phyloP scores from a whole-genome alignment of 2,329 filamentous ascomycete genomes.

The Aspergillus pseudotamarii region DNA sequence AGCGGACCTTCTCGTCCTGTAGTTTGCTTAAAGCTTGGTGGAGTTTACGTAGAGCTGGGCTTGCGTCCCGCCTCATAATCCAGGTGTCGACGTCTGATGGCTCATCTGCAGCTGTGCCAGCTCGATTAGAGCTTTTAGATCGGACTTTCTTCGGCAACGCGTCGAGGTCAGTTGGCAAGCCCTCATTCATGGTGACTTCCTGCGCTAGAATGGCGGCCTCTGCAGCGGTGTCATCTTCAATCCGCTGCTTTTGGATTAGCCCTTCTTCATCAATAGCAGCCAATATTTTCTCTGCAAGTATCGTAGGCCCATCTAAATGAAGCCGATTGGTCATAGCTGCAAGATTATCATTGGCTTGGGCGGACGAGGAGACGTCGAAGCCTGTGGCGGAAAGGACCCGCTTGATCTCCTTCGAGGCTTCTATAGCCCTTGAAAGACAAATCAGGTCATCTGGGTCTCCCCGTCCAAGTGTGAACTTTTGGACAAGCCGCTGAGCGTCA shows the following conservation, averaged over 20 bases:
- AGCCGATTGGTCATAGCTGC: conserved; percentile 34
- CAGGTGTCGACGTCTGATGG: conserved; percentile 55
- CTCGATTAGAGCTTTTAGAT: conserved; percentile 29
- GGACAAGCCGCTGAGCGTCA: conserved; percentile 85
- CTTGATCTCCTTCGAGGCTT: conserved; percentile 68
- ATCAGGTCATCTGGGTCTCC: conserved; percentile 92
- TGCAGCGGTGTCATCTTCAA: conserved; percentile 71
- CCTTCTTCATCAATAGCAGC: conserved; percentile 91
- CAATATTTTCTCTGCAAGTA: conserved; percentile 71
- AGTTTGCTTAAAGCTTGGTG: conserved; percentile 69
- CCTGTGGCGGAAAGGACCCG: conserved; percentile 30
- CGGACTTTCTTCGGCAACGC: conserved; percentile 57
- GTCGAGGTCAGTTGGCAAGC: conserved; percentile 58
- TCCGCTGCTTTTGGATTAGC: conserved; percentile 75
- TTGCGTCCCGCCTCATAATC: conserved; percentile 70
- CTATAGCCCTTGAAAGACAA: conserved; percentile 77
- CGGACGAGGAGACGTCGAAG: conserved; percentile 28
- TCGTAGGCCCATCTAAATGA: conserved; percentile 63
- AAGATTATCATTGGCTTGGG: conserved; percentile 27
- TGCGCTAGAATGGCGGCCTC: conserved; percentile 74
- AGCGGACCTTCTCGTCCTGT: conserved; percentile 58
- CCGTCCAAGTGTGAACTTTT: conserved; percentile 89
- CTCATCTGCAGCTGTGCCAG: conserved; percentile 38
- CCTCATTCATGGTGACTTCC: conserved; percentile 69
- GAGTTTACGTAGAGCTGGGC: conserved; percentile 63